Evolutionary conservation across 192 early-diverging fungal genomes (phyloP).

Genomic region (Chytriomyces sp.): DNA sequence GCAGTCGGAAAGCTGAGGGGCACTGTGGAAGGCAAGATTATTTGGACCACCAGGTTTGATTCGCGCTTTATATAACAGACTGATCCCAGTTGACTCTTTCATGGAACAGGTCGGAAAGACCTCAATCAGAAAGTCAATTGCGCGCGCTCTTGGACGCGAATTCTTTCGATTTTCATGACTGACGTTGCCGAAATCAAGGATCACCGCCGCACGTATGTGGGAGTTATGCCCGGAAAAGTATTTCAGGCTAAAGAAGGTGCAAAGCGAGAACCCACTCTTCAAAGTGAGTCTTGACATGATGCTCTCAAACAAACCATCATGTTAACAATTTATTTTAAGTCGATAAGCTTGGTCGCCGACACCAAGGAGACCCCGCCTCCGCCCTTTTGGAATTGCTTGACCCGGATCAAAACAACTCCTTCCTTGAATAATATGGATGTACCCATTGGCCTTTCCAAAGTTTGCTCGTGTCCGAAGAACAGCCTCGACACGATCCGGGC

Average conservation of each 20-base stretch:
- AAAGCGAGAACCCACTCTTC: constrained; percentile 96
- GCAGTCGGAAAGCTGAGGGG: constrained; percentile 95
- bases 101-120: constrained; percentile 88
- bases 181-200: constrained; percentile 99
- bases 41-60: constrained; percentile 91
- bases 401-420: constrained; percentile 96
- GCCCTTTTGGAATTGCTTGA: constrained; percentile 95
- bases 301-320: too few relatives aligned
- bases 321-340: constrained; percentile 49
- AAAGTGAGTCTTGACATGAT: too few relatives aligned
- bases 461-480: constrained; percentile 97
- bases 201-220: constrained; percentile 97
- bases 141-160: constrained; percentile 88
- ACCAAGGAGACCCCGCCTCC: constrained; percentile 97
- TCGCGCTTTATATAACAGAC: not conserved
- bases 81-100: not conserved
- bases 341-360: constrained; percentile 96
- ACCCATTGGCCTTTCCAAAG: constrained; percentile 95
- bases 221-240: constrained; percentile 99
- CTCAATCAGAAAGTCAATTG: constrained; percentile 96
- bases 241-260: constrained; percentile 99
- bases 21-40: constrained; percentile 97
- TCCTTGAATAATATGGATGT: constrained; percentile 99
- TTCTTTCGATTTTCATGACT: constrained; percentile 95
- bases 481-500: constrained; percentile 96